A percentile compares a stretch with the other conserved stretches of the same genome.
Evolutionary conservation across 192 early-diverging fungal species (phyloP).

Genomic region (Pecoramyces ruminantium): DNA sequence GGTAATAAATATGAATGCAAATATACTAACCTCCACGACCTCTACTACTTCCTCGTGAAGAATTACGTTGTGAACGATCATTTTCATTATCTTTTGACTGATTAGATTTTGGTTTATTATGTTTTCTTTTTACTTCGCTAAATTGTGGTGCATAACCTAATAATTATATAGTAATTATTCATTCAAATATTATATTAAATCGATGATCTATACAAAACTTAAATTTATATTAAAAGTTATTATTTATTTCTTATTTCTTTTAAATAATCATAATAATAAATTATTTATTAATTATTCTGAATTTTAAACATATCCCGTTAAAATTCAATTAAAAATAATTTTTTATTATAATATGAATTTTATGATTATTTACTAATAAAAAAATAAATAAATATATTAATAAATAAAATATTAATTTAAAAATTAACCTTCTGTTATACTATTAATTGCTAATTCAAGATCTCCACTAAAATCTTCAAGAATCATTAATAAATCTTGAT

Average conservation of each 20-base stretch:
- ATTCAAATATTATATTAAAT: background rate
- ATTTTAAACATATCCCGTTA: no score
- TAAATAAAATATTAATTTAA: conserved; percentile 7
- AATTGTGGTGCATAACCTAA: conserved; percentile 65
- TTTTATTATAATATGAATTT: background rate
- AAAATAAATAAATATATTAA: background rate
- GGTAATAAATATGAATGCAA: background rate
- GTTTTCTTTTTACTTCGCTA: conserved; percentile 69
- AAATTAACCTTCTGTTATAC: conserved; percentile 57
- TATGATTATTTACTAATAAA: no score
- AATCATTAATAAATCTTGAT: conserved; percentile 68
- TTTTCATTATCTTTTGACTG: conserved; percentile 31
- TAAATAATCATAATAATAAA: no score
- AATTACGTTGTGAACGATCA: conserved; percentile 33
- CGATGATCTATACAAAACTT: no score
- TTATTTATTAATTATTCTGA: no score
- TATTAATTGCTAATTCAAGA: conserved; percentile 53
- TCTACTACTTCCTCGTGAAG: conserved; percentile 30
- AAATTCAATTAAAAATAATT: conserved; percentile 4
- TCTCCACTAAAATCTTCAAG: conserved; percentile 78
- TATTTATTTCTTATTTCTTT: no score
- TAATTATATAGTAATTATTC: conserved; percentile 1
- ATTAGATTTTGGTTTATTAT: conserved; percentile 35
- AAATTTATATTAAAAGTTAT: no score
- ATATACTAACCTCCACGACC: conserved; percentile 40